Percentiles rank a stretch among this genome's conserved stretches.
Conservation (phyloP, 1,284 basidiomycete genomes). For the Hemileia vastatrix region DNA sequence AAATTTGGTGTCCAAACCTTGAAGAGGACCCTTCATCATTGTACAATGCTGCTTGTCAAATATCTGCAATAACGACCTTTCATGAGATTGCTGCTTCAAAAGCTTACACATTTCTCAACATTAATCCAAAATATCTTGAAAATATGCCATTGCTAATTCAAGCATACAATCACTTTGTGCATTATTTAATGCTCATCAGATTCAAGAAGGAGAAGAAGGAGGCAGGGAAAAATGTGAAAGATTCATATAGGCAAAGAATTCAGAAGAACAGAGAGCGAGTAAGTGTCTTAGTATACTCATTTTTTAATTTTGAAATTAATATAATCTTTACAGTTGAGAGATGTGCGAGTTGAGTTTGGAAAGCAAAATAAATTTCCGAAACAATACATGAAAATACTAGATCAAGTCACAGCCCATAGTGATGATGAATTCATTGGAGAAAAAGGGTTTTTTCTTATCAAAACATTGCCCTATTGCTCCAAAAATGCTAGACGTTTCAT, state of each 20-base stretch:
- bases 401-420: not conserved
- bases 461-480: slow-evolving; percentile 3
- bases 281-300: too few relatives aligned
- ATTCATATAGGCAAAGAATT: not conserved
- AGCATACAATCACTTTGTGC: not conserved
- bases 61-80: slow-evolving; percentile 1
- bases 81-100: not conserved
- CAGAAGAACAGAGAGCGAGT: not conserved
- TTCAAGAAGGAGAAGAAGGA: not conserved
- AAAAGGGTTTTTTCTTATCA: not conserved
- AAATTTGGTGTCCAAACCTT: slow-evolving; percentile 2
- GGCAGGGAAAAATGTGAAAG: not conserved
- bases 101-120: slow-evolving; percentile 2
- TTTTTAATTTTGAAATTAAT: too few relatives aligned
- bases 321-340: slow-evolving; percentile 1
- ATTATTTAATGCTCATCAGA: not conserved
- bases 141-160: not conserved
- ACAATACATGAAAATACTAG: slow-evolving; percentile 1
- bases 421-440: slow-evolving; percentile 1
- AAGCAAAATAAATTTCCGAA: not conserved
- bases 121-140: not conserved
- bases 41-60: slow-evolving; percentile 4
- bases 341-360: not conserved
- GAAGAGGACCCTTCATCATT: not conserved
- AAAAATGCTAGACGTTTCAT: slow-evolving; percentile 1